phyloP scores from a whole-genome alignment of 345 rosid species.

The Kernera saxatilis region DNA sequence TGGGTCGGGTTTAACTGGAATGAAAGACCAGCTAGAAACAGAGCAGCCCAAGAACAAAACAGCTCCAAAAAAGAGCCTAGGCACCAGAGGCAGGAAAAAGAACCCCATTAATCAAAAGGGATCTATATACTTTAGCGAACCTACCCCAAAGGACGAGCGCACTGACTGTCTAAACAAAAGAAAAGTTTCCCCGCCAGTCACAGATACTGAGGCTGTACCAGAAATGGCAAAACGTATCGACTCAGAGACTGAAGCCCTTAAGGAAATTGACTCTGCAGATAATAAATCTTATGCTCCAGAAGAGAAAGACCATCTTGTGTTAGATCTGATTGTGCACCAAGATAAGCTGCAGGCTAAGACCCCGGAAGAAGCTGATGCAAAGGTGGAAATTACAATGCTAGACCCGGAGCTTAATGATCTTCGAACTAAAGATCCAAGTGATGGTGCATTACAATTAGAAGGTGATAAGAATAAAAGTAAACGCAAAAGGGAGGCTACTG shows the following conservation, averaged over 20 bases:
- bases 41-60: conserved; percentile 42
- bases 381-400: conserved; percentile 12
- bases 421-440: conserved; percentile 14
- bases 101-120: conserved; percentile 45
- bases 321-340: conserved; percentile 14
- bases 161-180: conserved; percentile 18
- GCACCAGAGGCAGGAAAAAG: conserved; percentile 45
- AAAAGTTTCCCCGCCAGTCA: conserved; percentile 18
- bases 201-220: conserved; percentile 25
- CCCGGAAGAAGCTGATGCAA: conserved; percentile 15
- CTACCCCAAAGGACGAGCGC: conserved; percentile 29
- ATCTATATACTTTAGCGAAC: conserved; percentile 46
- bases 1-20: conserved; percentile 28
- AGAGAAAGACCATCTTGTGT: conserved; percentile 34
- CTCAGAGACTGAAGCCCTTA: conserved; percentile 19
- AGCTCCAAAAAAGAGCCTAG: conserved; percentile 49
- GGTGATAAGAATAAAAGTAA: conserved; percentile 22
- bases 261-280: conserved; percentile 24
- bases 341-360: conserved; percentile 28
- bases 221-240: conserved; percentile 14
- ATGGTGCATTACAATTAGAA: conserved; percentile 10
- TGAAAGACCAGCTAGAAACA: conserved; percentile 20
- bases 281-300: conserved; percentile 54
- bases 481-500: conserved; percentile 14
- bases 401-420: conserved; percentile 9